Evolutionary conservation across 2,329 filamentous ascomycete species (phyloP), one percentile per base, ranked within the genome.

Genomic region (Diaporthe ampelina): DNA sequence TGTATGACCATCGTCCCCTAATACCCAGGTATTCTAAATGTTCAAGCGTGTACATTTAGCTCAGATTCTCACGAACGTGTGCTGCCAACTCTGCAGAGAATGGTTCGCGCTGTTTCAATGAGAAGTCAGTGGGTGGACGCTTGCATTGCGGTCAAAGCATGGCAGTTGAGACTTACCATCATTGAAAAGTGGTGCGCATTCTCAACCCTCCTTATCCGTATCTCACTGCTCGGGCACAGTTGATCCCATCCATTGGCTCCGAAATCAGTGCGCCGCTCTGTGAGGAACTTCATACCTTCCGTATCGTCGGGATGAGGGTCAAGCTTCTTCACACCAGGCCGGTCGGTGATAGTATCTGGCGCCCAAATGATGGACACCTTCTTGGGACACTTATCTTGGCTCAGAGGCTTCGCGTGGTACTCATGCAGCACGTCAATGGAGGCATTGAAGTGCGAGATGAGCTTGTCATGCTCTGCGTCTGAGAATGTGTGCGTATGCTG

Each of bases 231-330:
- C 1, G 68, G 68, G 17, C 58, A 58, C 26, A 70, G 8, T 10
- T 26, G 26, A n/a, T 70, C 68, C 68, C 68, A 70, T 4, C 68
- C 68, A 21, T 70, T 70, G 19, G 68, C 10, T 19, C 68, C 54
- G 1, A 70, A 70, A 5, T 70, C 68, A 59, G 68, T 70, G 21
- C 68, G 40, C 29, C 54, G 54, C 29, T 70, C 68, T 4, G 68
- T 70, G 26, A 70, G 43, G 68, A 70, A 70, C 54, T 70, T 70
- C 68, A 70, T 70, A 4, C 68, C 68, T 35, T 70, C 68, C 13
- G 54, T 59, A 24, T 70, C 68, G 15, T 59, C 54, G 24, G 68
- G 68, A 24, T 70, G 68, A 8, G 68, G 54, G 21, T 70, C 40
- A 2, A 48, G 26, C 45, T 70, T 70, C 40, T 70, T 70, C 4